Percentiles rank a stretch among this genome's conserved stretches.
Conservation (phyloP, 257 asterid genomes). For the Solanum acaule region DNA sequence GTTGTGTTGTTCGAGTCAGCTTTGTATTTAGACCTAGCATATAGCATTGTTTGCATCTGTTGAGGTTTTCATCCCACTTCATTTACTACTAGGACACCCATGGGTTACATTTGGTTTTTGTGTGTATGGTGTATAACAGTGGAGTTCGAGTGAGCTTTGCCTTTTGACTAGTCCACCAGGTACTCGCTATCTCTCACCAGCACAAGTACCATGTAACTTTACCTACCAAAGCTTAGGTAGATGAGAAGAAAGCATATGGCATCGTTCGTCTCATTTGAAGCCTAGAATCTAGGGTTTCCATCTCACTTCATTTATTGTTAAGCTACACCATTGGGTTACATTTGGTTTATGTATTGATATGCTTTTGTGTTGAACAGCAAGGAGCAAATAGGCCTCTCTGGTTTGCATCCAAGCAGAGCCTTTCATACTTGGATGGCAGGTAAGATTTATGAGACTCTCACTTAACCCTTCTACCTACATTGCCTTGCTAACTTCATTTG, state of each 20-base stretch:
- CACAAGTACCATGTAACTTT: background rate
- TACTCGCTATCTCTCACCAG: background rate
- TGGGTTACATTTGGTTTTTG: background rate
- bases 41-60: background rate
- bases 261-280: background rate
- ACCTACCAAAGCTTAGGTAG: background rate
- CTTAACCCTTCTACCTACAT: background rate
- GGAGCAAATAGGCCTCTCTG: constrained; percentile 71
- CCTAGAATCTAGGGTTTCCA: background rate
- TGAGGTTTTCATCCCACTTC: background rate
- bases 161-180: background rate
- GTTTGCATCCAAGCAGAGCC: constrained; percentile 89
- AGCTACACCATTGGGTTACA: background rate
- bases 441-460: background rate
- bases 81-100: background rate
- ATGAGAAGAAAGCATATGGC: background rate
- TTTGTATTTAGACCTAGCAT: background rate
- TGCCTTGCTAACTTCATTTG: background rate
- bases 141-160: background rate
- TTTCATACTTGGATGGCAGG: constrained; percentile 86
- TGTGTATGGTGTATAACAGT: background rate
- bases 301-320: background rate
- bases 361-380: constrained; percentile 39
- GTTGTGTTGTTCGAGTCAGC: background rate
- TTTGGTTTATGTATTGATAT: background rate